Conservation (phyloP, 164 flowering plant genomes). For the Vitis cinerea region DNA sequence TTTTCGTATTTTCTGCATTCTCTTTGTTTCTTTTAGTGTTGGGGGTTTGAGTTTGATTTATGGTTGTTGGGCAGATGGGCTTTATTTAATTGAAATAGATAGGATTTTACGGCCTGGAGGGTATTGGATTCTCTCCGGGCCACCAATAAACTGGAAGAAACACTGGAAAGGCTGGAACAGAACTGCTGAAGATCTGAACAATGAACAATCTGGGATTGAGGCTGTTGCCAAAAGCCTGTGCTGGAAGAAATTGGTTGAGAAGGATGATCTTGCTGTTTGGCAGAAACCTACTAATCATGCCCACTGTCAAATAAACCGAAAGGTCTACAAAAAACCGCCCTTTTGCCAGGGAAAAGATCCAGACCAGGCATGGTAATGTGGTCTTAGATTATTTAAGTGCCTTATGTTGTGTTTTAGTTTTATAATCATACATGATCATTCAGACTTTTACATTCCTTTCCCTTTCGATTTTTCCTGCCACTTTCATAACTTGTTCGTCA, state of each 20-base stretch:
- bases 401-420: background rate
- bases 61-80: slow-evolving; percentile 57
- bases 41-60: too few species aligned
- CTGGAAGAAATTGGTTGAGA: slow-evolving; percentile 81
- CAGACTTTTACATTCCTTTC: too few species aligned
- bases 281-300: slow-evolving; percentile 85
- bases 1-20: too few species aligned
- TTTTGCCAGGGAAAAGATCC: slow-evolving; percentile 66
- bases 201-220: slow-evolving; percentile 67
- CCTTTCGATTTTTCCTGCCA: too few species aligned
- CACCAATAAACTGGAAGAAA: slow-evolving; percentile 80
- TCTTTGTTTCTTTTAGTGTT: too few species aligned
- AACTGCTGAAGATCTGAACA: slow-evolving; percentile 47
- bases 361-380: slow-evolving; percentile 71
- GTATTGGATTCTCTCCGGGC: slow-evolving; percentile 90
- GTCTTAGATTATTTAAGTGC: too few species aligned
- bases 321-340: slow-evolving; percentile 52
- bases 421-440: too few species aligned
- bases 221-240: slow-evolving; percentile 65
- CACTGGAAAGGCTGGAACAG: slow-evolving; percentile 88
- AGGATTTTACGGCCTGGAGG: slow-evolving; percentile 88
- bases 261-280: slow-evolving; percentile 80
- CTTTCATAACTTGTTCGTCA: too few species aligned
- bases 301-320: slow-evolving; percentile 62
- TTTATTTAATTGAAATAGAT: slow-evolving; percentile 80